Conservation (phyloP, 345 rosid species). For the Pugionium dolabratum region DNA sequence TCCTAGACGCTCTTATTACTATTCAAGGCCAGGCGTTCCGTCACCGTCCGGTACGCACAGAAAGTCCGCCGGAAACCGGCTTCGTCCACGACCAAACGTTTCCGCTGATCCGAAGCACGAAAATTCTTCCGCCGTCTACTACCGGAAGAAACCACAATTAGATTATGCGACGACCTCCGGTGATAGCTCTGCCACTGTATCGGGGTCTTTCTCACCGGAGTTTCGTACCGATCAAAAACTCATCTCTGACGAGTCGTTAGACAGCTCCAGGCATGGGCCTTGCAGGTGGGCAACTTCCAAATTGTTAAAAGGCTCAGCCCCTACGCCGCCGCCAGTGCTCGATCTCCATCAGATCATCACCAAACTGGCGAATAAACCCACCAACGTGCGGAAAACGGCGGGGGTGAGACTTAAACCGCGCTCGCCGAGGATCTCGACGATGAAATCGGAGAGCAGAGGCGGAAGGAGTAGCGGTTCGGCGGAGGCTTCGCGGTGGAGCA, state of each 20-base stretch:
- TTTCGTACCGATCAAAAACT: conserved; percentile 66
- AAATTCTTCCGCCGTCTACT: neutral
- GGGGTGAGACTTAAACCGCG: conserved; percentile 63
- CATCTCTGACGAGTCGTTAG: conserved; percentile 44
- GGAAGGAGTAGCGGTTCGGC: conserved; percentile 44
- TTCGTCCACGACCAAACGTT: conserved; percentile 22
- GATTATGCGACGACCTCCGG: conserved; percentile 31
- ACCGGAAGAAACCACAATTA: neutral
- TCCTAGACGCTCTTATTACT: conserved; percentile 60
- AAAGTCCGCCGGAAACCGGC: neutral
- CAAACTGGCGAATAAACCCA: conserved; percentile 40
- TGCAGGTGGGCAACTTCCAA: conserved; percentile 38
- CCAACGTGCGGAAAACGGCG: conserved; percentile 29
- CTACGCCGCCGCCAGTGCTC: conserved; percentile 38
- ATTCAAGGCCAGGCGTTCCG: conserved; percentile 45
- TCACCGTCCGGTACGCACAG: conserved; percentile 8
- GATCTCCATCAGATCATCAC: conserved; percentile 75
- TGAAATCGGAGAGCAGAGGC: conserved; percentile 17
- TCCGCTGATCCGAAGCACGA: conserved; percentile 11
- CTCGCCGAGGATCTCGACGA: conserved; percentile 61
- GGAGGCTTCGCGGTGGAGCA: conserved; percentile 50
- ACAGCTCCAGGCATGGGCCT: conserved; percentile 49
- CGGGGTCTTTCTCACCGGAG: conserved; percentile 50
- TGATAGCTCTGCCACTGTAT: conserved; percentile 32
- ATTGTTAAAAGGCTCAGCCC: conserved; percentile 33